A percentile compares a stretch with the other conserved stretches of the same genome.
Conservation (phyloP, 1,139 yeast species). For the Magnusiomyces suaveolens region DNA sequence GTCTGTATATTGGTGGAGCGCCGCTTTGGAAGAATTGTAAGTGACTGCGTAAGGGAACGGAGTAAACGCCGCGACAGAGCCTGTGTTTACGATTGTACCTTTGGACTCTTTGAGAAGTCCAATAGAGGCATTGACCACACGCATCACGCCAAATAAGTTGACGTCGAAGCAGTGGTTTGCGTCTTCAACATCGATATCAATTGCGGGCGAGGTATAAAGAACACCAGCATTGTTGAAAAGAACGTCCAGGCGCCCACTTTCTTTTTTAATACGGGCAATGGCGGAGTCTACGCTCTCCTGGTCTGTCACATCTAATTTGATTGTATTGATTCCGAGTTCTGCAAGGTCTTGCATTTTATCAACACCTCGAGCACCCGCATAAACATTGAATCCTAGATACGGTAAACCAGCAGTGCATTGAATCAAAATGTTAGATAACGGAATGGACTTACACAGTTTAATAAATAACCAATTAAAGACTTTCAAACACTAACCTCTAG, state of each 20-base stretch:
- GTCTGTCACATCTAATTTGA: slow-evolving; percentile 46
- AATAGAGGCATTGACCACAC: slow-evolving; percentile 51
- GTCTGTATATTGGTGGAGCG: slow-evolving; percentile 61
- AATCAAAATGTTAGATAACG: too few species aligned
- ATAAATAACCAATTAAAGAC: neutral
- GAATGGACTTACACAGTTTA: too few species aligned
- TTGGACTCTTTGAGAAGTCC: slow-evolving; percentile 53
- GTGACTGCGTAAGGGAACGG: slow-evolving; percentile 65
- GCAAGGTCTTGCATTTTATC: slow-evolving; percentile 51
- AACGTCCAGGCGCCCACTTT: slow-evolving; percentile 45
- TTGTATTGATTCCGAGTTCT: slow-evolving; percentile 32
- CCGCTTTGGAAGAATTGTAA: slow-evolving; percentile 65
- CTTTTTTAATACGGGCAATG: slow-evolving; percentile 34
- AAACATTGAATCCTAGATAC: slow-evolving; percentile 47
- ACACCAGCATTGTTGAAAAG: slow-evolving; percentile 61
- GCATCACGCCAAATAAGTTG: slow-evolving; percentile 60
- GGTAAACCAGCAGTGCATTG: too few species aligned
- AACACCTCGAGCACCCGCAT: slow-evolving; percentile 63
- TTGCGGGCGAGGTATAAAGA: slow-evolving; percentile 62
- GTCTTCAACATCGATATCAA: slow-evolving; percentile 53
- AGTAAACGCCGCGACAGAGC: slow-evolving; percentile 56
- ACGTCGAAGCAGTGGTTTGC: slow-evolving; percentile 51
- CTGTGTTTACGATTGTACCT: slow-evolving; percentile 68
- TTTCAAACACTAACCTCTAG: slow-evolving; percentile 24
- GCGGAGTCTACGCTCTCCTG: slow-evolving; percentile 42